Conservation (phyloP, 768 basidiomycete genomes). For the Termitomyces sp. region DNA sequence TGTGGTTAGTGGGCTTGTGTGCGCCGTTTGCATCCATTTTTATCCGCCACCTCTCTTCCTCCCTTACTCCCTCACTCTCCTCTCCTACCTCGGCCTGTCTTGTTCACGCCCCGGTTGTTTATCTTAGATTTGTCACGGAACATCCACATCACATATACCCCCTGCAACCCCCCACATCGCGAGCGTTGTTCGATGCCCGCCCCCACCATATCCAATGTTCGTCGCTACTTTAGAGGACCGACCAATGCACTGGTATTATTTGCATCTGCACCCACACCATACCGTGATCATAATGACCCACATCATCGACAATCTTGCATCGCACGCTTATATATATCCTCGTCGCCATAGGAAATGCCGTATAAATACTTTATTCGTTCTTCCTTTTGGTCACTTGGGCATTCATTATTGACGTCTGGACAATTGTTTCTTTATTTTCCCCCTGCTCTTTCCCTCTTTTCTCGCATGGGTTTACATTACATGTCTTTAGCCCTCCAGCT, state of each 20-base stretch:
- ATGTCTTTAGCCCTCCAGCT: not conserved
- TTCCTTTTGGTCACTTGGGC: not conserved
- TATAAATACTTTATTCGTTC: not conserved
- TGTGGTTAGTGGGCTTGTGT: not conserved
- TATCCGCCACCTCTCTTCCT: not conserved
- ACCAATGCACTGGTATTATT: slow-evolving; percentile 7
- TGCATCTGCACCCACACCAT: not conserved
- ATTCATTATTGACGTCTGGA: not conserved
- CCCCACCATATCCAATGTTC: not conserved
- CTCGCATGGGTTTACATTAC: not conserved
- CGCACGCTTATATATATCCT: not conserved
- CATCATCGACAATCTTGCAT: not conserved
- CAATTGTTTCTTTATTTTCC: not conserved
- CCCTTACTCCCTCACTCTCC: no score
- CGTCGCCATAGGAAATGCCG: not conserved
- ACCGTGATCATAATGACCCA: not conserved
- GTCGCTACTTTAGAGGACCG: slow-evolving; percentile 5
- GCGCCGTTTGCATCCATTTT: not conserved
- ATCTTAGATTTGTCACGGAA: slow-evolving; percentile 5
- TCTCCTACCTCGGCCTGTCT: not conserved
- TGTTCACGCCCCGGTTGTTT: not conserved
- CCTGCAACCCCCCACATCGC: not conserved
- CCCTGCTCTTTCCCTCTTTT: not conserved
- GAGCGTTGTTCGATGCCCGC: slow-evolving; percentile 4
- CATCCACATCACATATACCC: slow-evolving; percentile 7